Evolutionary conservation across 306 rosid species (phyloP).

Genomic region (Oxytropis ochrocephala): DNA sequence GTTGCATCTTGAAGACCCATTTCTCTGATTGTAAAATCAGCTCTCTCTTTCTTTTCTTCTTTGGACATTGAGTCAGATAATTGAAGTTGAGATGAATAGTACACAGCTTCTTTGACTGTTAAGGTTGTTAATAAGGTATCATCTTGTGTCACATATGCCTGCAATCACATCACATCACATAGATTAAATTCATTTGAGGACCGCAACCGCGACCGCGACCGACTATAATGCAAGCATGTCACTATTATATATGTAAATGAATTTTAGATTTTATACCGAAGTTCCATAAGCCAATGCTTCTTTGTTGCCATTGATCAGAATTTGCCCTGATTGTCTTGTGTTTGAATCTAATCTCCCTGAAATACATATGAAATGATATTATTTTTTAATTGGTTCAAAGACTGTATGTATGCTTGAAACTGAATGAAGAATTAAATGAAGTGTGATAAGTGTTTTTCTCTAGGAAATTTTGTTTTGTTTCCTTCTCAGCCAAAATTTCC

Average conservation of each 20-base stretch:
- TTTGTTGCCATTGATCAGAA: conserved; percentile 28
- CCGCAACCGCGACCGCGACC: too few species aligned
- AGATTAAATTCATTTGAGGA: too few species aligned
- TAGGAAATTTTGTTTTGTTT: too few species aligned
- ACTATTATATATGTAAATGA: background rate
- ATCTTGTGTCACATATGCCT: conserved; percentile 48
- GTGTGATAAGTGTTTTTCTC: too few species aligned
- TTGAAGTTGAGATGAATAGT: conserved; percentile 48
- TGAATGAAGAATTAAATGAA: background rate
- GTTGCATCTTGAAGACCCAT: conserved; percentile 45
- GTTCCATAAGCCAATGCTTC: conserved; percentile 32
- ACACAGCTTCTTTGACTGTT: conserved; percentile 40
- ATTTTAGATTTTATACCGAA: conserved; percentile 18
- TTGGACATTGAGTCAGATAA: conserved; percentile 35
- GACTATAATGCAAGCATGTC: too few species aligned
- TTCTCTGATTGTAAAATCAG: conserved; percentile 35
- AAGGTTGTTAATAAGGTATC: conserved; percentile 31
- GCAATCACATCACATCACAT: too few species aligned
- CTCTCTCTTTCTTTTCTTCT: conserved; percentile 36
- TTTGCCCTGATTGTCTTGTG: conserved; percentile 29
- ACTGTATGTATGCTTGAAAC: background rate
- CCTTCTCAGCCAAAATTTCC: too few species aligned
- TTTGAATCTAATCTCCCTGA: conserved; percentile 30
- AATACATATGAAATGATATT: background rate
- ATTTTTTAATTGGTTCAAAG: background rate